phyloP scores from a whole-genome alignment of 2,329 filamentous ascomycete genomes.

The Nothophaeocryptopus gaeumannii region DNA sequence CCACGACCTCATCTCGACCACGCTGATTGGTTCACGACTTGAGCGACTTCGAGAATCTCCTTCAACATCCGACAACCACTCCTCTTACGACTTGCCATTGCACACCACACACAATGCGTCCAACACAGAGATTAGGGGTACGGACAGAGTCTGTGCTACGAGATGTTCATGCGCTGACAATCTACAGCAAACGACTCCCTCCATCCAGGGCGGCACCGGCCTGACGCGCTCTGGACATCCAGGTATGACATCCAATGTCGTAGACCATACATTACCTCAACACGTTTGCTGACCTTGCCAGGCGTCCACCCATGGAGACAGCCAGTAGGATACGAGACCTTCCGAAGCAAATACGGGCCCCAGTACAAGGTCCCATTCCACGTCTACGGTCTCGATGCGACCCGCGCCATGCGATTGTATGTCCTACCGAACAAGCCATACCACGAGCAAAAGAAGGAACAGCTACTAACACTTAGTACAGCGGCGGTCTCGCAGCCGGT shows the following conservation, averaged over 20 bases:
- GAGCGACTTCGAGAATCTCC: not conserved
- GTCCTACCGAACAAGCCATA: conserved; percentile 37
- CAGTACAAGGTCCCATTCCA: conserved; percentile 53
- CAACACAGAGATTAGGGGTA: conserved; percentile 31
- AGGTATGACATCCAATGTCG: not conserved
- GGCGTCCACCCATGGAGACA: conserved; percentile 31
- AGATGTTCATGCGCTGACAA: conserved; percentile 9
- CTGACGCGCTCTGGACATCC: conserved; percentile 11
- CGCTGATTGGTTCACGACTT: not conserved
- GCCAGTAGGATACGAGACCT: conserved; percentile 47
- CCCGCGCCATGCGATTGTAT: conserved; percentile 6
- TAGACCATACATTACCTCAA: no score
- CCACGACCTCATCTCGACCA: not conserved
- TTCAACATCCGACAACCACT: conserved; percentile 1
- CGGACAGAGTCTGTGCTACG: conserved; percentile 3
- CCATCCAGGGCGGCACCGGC: conserved; percentile 15
- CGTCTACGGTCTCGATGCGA: conserved; percentile 44
- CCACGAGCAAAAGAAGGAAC: not conserved
- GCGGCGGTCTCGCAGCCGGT: conserved; percentile 48
- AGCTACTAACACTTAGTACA: conserved; percentile 27
- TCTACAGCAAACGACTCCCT: conserved; percentile 11
- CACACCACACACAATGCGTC: conserved; percentile 28
- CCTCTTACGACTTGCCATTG: conserved; percentile 9
- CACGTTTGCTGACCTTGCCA: not conserved
- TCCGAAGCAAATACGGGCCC: conserved; percentile 57